Percentiles rank a stretch among this genome's conserved stretches.
Evolutionary conservation across 2,329 filamentous ascomycete species (phyloP).

Genomic region (Colletotrichum sp.): DNA sequence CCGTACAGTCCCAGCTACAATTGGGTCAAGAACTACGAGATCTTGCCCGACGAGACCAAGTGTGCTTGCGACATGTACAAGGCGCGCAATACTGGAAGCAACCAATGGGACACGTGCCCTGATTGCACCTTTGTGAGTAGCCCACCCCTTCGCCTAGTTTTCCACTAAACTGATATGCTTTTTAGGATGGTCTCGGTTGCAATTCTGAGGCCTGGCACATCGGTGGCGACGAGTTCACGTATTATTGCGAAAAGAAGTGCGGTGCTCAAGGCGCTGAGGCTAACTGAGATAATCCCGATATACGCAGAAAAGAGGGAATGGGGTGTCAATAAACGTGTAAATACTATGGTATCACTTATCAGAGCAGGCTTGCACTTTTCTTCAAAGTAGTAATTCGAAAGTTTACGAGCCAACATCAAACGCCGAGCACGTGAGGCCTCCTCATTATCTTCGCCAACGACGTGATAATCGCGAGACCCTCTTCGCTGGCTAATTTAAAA

Average conservation of each 20-base stretch:
- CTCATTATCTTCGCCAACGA: not conserved
- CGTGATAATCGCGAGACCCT: not conserved
- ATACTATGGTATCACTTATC: not conserved
- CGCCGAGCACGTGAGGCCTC: not conserved
- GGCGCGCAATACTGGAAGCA: conserved; percentile 21
- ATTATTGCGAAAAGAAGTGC: conserved; percentile 23
- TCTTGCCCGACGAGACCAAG: conserved; percentile 10
- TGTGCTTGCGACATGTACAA: conserved; percentile 22
- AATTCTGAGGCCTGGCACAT: conserved; percentile 15
- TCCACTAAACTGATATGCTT: rapidly evolving
- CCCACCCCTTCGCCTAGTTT: rapidly evolving
- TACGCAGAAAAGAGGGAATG: rapidly evolving
- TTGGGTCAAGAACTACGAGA: conserved; percentile 16
- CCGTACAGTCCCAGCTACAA: conserved; percentile 5
- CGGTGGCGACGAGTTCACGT: conserved; percentile 20
- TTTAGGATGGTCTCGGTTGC: conserved; percentile 5
- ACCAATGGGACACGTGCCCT: conserved; percentile 24
- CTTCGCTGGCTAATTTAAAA: not conserved
- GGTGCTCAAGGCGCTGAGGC: conserved; percentile 16
- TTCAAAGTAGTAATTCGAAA: not conserved
- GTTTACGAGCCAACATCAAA: not conserved
- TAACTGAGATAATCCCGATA: not conserved
- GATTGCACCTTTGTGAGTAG: conserved; percentile 15
- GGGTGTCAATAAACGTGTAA: not conserved
- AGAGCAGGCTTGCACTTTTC: not conserved